Base-by-base conservation (phyloP, 2,329 filamentous ascomycete genomes). In the Davidsoniella australis region DNA sequence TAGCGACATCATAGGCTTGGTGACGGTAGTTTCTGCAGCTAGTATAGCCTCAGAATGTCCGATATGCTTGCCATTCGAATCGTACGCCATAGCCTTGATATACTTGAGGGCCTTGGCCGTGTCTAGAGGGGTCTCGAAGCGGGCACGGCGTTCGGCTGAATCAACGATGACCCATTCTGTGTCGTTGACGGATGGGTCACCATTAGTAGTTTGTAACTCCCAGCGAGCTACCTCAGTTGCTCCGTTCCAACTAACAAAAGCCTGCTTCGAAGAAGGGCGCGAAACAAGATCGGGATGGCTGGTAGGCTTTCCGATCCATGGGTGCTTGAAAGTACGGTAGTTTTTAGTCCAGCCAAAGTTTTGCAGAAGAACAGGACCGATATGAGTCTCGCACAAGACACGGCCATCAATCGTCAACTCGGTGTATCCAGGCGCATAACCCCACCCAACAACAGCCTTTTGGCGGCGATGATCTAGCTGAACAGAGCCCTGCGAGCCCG, bases 381-480 rank as follows among this genome's bases (percentile, higher is more conserved):
- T 62, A 56, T 71, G 70, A 2, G 64, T 65, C 52, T 77, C 70
- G 63, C 75, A 75, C 16, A 78, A 61, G 3, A 69, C 58, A 7
- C 65, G 59, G 7, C 73, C 73, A n/a, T 69, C 65, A 1, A 61
- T 55, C 0, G 63, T 63, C 55, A 71, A 66, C 54, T 70, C 69
- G 5, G 68, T 72, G 18, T 69, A 56, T 2, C 66, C 67, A 0
- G 68, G 68, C 16, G 67, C 64, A 0, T 65, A 67, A 4, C 75
- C 74, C 73, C 74, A 79, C 54, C 72, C 71, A 33, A 78, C 68
- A 40, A 78, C 61, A 5, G 68, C 67, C 51, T 75, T 71, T 33
- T 70, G 70, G 47, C 69, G 68, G 0, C 70, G 66, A 0, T 79
- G 64, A 5, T 48, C 40, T 9, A 73, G 56, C 54, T 80, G 75